Evolutionary conservation across 345 rosid genomes (phyloP).

Genomic region (Lepidium didymum): DNA sequence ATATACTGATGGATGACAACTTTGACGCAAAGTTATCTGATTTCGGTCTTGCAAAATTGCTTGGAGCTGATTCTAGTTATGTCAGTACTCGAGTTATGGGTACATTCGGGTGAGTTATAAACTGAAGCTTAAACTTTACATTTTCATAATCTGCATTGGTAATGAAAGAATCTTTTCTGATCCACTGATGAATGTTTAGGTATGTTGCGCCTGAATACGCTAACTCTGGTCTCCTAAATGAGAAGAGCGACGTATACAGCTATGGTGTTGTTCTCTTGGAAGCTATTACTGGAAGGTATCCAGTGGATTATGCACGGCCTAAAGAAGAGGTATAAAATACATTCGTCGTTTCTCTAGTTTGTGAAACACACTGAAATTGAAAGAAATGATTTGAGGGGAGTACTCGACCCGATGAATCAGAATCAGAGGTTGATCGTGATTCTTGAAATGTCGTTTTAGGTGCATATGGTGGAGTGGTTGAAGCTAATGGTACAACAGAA

Average conservation of each 20-base stretch:
- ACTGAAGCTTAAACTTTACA: background rate
- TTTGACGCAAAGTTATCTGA: conserved; percentile 92
- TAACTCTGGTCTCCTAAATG: conserved; percentile 83
- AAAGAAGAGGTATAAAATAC: conserved; percentile 60
- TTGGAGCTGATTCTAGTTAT: conserved; percentile 83
- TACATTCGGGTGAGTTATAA: conserved; percentile 77
- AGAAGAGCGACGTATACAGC: conserved; percentile 96
- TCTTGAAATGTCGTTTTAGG: conserved; percentile 38
- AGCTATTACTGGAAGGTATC: conserved; percentile 98
- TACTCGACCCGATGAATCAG: background rate
- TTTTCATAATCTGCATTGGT: background rate
- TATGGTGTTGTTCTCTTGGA: conserved; percentile 89
- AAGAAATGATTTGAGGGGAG: background rate
- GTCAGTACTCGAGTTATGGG: conserved; percentile 98
- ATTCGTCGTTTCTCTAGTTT: background rate
- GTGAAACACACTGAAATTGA: background rate
- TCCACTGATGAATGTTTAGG: conserved; percentile 31
- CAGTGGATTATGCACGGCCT: conserved; percentile 83
- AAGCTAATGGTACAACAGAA: conserved; percentile 89
- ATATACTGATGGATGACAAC: conserved; percentile 73
- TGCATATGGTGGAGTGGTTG: conserved; percentile 93
- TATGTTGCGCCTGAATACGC: conserved; percentile 98
- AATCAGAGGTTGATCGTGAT: background rate
- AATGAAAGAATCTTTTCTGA: background rate
- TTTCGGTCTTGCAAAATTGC: conserved; percentile 89